Evolutionary conservation across 352 stramenopile genomes (phyloP).

Genomic region (Globisporangium ultimum): DNA sequence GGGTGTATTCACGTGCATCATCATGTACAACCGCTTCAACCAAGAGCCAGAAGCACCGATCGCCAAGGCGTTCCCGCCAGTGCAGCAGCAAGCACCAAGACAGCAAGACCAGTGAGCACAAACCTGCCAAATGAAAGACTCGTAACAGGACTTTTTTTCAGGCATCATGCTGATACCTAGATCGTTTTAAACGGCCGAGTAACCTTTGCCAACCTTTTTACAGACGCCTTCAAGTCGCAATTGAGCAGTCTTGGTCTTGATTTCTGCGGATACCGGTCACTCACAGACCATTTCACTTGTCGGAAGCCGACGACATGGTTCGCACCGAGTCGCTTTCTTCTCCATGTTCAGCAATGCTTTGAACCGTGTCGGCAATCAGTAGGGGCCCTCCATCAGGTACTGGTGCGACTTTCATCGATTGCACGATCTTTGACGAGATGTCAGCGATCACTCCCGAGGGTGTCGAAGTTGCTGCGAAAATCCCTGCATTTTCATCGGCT

Average conservation of each 20-base stretch:
- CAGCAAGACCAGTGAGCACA: neutral
- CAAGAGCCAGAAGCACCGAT: conserved; percentile 18
- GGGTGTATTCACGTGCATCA: conserved; percentile 57
- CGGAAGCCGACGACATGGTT: neutral
- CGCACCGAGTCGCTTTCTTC: neutral
- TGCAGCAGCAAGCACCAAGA: conserved; percentile 1
- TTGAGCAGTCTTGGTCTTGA: too few relatives aligned
- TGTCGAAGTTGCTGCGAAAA: neutral
- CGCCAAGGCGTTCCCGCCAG: conserved; percentile 2
- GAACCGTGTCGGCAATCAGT: neutral
- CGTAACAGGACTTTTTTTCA: neutral
- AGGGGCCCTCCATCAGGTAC: conserved; percentile 1
- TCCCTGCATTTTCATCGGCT: neutral
- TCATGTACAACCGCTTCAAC: conserved; percentile 61
- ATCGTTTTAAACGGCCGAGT: neutral
- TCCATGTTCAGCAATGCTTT: neutral
- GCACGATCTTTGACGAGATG: conserved; percentile 10
- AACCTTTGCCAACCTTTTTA: too few relatives aligned
- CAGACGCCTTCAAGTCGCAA: too few relatives aligned
- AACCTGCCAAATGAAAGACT: neutral
- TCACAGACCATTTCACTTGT: too few relatives aligned
- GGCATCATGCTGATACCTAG: neutral
- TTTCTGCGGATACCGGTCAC: too few relatives aligned
- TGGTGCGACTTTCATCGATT: conserved; percentile 17
- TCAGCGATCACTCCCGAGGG: conserved; percentile 2